Conservation (phyloP, 2,329 filamentous ascomycete genomes). For the Epichloe gansuensis region DNA sequence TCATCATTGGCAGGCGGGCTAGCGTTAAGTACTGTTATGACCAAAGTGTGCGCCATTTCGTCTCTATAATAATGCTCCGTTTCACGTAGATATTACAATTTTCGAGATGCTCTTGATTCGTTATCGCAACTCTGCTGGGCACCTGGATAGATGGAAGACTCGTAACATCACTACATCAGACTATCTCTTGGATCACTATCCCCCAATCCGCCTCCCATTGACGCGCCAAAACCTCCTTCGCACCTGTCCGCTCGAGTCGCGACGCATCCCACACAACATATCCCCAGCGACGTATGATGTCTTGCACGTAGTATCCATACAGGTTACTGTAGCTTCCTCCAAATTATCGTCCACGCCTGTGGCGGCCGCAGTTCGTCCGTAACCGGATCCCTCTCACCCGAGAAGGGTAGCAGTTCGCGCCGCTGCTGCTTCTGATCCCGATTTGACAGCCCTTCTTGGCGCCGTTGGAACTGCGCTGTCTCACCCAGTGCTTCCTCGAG, state of each 20-base stretch:
- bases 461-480: background rate
- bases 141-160: too few relatives aligned
- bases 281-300: conserved; percentile 4
- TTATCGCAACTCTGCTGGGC: too few relatives aligned
- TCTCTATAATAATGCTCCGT: too few relatives aligned
- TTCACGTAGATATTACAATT: too few relatives aligned
- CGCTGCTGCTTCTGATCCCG: conserved; percentile 1
- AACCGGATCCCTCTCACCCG: conserved; percentile 2
- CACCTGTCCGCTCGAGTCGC: background rate
- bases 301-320: background rate
- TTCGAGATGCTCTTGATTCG: too few relatives aligned
- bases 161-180: too few relatives aligned
- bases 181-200: background rate
- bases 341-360: conserved; percentile 4
- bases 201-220: background rate
- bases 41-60: too few relatives aligned
- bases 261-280: conserved; percentile 9
- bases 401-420: conserved; percentile 4
- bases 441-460: background rate
- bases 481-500: background rate
- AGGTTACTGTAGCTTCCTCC: conserved; percentile 5
- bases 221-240: background rate
- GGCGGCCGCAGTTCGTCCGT: background rate
- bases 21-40: too few relatives aligned
- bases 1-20: too few relatives aligned